Percentiles rank a stretch among this genome's conserved stretches.
phyloP scores from a whole-genome alignment of 495 filamentous ascomycete species.

The Friedmanniomyces endolithicus region DNA sequence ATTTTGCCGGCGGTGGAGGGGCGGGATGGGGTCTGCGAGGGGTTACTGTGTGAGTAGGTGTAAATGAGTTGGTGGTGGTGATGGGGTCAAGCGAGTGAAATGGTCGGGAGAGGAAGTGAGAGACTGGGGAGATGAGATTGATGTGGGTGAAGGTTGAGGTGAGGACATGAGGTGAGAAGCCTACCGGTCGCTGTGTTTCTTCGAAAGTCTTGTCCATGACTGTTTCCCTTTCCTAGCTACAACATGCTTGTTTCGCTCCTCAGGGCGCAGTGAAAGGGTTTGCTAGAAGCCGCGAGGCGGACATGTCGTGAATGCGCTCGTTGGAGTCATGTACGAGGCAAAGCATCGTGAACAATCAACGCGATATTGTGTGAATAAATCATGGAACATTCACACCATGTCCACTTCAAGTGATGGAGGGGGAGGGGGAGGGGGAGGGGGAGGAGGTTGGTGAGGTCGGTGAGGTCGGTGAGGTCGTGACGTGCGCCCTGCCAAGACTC shows the following conservation, averaged over 20 bases:
- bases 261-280: not conserved
- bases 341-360: not conserved
- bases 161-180: not conserved
- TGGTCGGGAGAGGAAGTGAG: too few relatives aligned
- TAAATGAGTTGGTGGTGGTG: not conserved
- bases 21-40: slow-evolving; percentile 7
- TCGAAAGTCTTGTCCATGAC: not conserved
- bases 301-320: not conserved
- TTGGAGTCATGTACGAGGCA: not conserved
- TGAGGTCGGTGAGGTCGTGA: too few relatives aligned
- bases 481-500: too few relatives aligned
- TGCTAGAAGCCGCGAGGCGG: not conserved
- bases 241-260: not conserved
- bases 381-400: too few relatives aligned
- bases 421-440: too few relatives aligned
- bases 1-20: slow-evolving; percentile 13
- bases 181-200: not conserved
- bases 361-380: not conserved
- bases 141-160: not conserved
- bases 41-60: slow-evolving; percentile 2
- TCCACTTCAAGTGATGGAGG: not conserved
- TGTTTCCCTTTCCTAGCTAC: not conserved
- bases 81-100: not conserved
- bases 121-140: not conserved
- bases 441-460: too few relatives aligned